Evolutionary conservation across 371 early-diverging fungal genomes (phyloP), one percentile per base, ranked within the genome.

Genomic region (Entomophthora muscae): DNA sequence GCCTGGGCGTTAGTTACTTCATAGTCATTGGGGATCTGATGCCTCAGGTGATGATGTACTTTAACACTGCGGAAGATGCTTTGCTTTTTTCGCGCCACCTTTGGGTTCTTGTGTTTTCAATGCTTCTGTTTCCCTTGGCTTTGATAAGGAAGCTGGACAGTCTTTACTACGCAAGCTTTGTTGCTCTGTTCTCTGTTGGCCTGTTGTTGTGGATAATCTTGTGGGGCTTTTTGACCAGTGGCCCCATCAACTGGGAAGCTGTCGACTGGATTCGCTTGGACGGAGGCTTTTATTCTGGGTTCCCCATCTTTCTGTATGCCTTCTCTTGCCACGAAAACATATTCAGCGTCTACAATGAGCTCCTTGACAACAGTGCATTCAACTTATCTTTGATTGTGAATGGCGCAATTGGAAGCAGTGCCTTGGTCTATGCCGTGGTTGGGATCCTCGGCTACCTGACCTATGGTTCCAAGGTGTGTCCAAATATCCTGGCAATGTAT

Each of bases 271-370:
- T 88, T 23, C 72, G 72, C n/a, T 65, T 88, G n/a, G 68, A 79
- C 1, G 70, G 73, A 12, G 71, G 75, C 21, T 90, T 96, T 70
- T 83, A 97, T 63, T 79, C 79, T 24, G 83, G 83, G 1, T 71
- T 98, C 27, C 98, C 99, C 1, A 91, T 98, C 55, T 98, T 99
- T 79, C 91, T 99, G 28, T 99, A 99, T 81, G 90, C 94, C n/a
- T 99, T 98, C 66, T 81, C 84, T 27, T 82, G 98, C 69, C 98
- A 95, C 69, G 93, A 93, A 71, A 96, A 96, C 74, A 88, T 95
- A 28, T 93, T 96, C 64, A 73, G 91, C 12, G 86, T 94, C 1
- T 87, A 93, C 71, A 97, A 96, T 72, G 96, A 97, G 72, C 72
- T 93, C 57, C 73, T 72, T 29, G 86, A 92, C 69, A 93, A 96